Conservation (phyloP, 2,329 filamentous ascomycete species). For the Monosporascus sp. region DNA sequence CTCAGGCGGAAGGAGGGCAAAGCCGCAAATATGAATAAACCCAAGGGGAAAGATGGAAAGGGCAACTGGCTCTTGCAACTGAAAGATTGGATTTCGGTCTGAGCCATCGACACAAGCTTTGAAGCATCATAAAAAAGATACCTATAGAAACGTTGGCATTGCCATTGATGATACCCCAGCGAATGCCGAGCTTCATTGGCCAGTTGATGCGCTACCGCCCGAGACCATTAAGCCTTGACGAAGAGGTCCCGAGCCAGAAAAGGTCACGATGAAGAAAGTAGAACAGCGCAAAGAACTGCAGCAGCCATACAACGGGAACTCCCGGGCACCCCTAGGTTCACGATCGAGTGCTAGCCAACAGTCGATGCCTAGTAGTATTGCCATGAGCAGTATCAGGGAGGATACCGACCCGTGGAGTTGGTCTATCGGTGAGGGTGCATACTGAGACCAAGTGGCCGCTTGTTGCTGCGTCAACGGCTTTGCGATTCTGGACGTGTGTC, state of each 20-base stretch:
- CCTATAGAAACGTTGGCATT: conserved; percentile 40
- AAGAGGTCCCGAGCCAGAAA: conserved; percentile 40
- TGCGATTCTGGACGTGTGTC: neutral
- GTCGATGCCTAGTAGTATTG: conserved; percentile 20
- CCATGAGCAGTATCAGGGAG: conserved; percentile 5
- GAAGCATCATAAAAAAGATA: conserved; percentile 38
- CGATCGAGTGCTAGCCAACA: conserved; percentile 17
- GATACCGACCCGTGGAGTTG: neutral
- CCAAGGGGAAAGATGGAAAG: conserved; percentile 25
- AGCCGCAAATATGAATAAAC: conserved; percentile 12
- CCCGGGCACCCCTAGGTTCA: conserved; percentile 12
- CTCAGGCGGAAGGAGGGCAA: conserved; percentile 3
- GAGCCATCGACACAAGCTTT: conserved; percentile 47
- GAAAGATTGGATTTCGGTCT: conserved; percentile 43
- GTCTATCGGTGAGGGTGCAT: neutral
- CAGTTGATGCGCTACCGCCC: conserved; percentile 38
- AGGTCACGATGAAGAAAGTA: conserved; percentile 31
- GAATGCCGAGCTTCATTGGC: conserved; percentile 40
- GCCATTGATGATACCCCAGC: conserved; percentile 37
- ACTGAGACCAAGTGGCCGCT: neutral
- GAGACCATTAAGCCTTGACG: conserved; percentile 41
- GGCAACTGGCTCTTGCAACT: conserved; percentile 37
- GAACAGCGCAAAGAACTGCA: conserved; percentile 26
- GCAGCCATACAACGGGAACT: conserved; percentile 17
- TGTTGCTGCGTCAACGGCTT: neutral